These are phyloP conservation scores for Acrodontium crateriforme DNA, from an alignment of 2,329 filamentous ascomycete species.

Conservation along the genomic window DNA sequence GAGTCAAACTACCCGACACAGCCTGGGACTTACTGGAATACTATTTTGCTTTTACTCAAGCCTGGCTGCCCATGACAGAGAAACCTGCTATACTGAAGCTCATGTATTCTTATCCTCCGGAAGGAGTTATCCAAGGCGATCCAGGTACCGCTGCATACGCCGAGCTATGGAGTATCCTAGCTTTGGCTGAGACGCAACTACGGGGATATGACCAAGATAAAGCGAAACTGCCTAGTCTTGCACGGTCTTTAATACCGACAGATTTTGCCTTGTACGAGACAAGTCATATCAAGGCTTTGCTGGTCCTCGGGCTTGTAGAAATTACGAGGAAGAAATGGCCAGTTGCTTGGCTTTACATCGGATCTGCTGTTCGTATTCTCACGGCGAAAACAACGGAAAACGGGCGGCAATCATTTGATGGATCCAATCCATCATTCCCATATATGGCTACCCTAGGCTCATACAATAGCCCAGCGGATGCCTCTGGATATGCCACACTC, in stretches of 20 bases:
- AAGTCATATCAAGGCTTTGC: conserved; percentile 26
- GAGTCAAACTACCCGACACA: conserved; percentile 33
- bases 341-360: conserved; percentile 51
- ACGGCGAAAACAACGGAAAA: too few relatives aligned
- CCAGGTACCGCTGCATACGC: conserved; percentile 25
- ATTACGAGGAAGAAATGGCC: conserved; percentile 44
- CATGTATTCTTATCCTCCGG: conserved; percentile 40
- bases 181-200: conserved; percentile 25
- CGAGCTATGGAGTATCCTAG: conserved; percentile 33
- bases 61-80: conserved; percentile 62
- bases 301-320: conserved; percentile 46
- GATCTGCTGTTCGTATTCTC: conserved; percentile 45
- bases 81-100: conserved; percentile 47
- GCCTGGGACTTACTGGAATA: conserved; percentile 52
- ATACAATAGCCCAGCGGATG: too few relatives aligned
- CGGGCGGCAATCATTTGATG: too few relatives aligned
- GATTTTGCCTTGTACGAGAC: conserved; percentile 10
- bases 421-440: too few relatives aligned
- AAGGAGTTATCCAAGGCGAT: conserved; percentile 23
- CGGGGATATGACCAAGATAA: conserved; percentile 1
- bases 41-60: conserved; percentile 63
- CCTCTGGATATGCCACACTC: conserved; percentile 24
- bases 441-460: too few relatives aligned
- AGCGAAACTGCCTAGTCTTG: conserved; percentile 5
- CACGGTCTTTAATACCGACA: conserved; percentile 9